These are phyloP conservation scores for Pleomassaria siparia DNA, from an alignment of 2,329 filamentous ascomycete genomes.

Conservation along the genomic window DNA sequence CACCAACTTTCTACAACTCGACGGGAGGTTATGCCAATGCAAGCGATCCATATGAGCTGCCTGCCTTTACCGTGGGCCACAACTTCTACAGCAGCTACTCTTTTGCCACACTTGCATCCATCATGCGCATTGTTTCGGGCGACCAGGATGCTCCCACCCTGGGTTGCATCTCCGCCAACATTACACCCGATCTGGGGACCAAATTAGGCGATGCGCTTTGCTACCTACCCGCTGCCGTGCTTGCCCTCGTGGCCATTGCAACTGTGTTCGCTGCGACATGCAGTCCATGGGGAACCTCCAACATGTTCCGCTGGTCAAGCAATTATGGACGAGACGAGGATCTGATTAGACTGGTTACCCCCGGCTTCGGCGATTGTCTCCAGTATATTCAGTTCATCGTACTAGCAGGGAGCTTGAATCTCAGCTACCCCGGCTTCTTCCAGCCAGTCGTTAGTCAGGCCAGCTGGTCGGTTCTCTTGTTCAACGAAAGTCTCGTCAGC, in stretches of 20 bases:
- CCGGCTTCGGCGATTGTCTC: slow-evolving; percentile 93
- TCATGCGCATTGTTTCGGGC: slow-evolving; percentile 74
- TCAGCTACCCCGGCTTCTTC: slow-evolving; percentile 92
- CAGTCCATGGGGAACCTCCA: slow-evolving; percentile 89
- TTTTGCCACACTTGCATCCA: slow-evolving; percentile 78
- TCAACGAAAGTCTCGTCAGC: slow-evolving; percentile 86
- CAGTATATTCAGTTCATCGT: slow-evolving; percentile 95
- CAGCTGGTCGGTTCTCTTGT: slow-evolving; percentile 87
- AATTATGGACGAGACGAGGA: slow-evolving; percentile 96
- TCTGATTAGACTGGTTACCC: slow-evolving; percentile 85
- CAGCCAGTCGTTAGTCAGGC: slow-evolving; percentile 87
- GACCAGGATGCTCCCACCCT: slow-evolving; percentile 63
- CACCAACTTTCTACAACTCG: slow-evolving; percentile 66
- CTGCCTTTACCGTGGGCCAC: slow-evolving; percentile 72
- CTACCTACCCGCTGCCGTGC: slow-evolving; percentile 75
- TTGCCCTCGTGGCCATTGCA: slow-evolving; percentile 78
- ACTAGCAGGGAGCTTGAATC: slow-evolving; percentile 80
- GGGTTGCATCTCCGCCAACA: slow-evolving; percentile 76
- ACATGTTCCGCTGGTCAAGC: slow-evolving; percentile 94
- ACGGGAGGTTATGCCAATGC: slow-evolving; percentile 43
- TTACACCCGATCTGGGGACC: slow-evolving; percentile 79
- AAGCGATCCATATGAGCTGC: slow-evolving; percentile 58
- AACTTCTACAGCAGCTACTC: slow-evolving; percentile 80
- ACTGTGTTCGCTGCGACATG: slow-evolving; percentile 83
- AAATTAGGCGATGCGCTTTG: slow-evolving; percentile 68